phyloP scores from a whole-genome alignment of 805 yeast genomes.

The Zygosaccharomyces lentus region DNA sequence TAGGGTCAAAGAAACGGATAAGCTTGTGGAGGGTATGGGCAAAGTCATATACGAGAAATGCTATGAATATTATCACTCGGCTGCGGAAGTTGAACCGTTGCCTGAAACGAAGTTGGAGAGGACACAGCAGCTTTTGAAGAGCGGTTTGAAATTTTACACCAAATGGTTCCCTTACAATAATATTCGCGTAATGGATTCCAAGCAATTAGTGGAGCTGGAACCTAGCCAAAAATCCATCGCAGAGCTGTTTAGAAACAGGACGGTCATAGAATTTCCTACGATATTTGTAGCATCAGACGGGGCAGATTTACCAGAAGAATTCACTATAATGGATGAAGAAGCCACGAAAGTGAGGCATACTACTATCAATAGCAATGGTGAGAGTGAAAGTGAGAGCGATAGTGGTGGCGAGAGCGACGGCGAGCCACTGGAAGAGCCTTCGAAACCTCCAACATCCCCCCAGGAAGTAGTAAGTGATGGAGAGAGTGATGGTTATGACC shows the following conservation, averaged over 20 bases:
- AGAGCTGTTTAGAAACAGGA: slow-evolving; percentile 48
- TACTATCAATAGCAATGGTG: slow-evolving; percentile 14
- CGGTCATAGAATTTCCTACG: slow-evolving; percentile 77
- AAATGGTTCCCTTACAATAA: slow-evolving; percentile 34
- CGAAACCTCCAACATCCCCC: slow-evolving; percentile 4
- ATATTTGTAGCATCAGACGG: slow-evolving; percentile 41
- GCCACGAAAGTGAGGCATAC: slow-evolving; percentile 14
- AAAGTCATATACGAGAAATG: slow-evolving; percentile 30
- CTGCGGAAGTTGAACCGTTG: slow-evolving; percentile 7
- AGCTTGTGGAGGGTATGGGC: slow-evolving; percentile 32
- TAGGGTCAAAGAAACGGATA: slow-evolving; percentile 35
- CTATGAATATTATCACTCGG: slow-evolving; percentile 16
- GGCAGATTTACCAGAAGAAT: slow-evolving; percentile 27
- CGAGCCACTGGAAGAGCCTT: slow-evolving; percentile 20
- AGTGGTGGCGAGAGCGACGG: slow-evolving; percentile 8
- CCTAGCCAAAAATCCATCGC: slow-evolving; percentile 37
- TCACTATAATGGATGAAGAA: slow-evolving; percentile 27
- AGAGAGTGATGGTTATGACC: slow-evolving; percentile 26
- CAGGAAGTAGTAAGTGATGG: slow-evolving; percentile 3
- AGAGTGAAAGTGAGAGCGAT: slow-evolving; percentile 16
- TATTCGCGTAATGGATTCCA: slow-evolving; percentile 31
- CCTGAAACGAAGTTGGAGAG: slow-evolving; percentile 16
- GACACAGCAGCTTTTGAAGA: slow-evolving; percentile 11
- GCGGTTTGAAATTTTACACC: slow-evolving; percentile 24
- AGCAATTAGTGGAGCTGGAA: slow-evolving; percentile 39